A percentile compares a stretch with the other conserved stretches of the same genome.
Conservation (phyloP, 768 basidiomycete genomes). For the Rhodosporidiobolus sp. region DNA sequence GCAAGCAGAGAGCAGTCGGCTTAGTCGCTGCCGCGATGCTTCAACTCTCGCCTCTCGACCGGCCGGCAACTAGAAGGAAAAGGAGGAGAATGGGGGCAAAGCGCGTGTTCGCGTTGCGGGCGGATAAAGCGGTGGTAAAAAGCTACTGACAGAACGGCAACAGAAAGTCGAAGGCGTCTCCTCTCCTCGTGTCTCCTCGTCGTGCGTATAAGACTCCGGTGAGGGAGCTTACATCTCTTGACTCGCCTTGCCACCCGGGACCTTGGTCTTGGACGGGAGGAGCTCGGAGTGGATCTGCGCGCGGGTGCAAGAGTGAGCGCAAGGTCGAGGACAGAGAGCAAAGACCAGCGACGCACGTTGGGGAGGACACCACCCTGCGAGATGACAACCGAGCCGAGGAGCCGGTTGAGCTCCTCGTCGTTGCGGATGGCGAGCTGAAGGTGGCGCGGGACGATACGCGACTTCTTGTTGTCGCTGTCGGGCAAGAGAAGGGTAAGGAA, state of each 20-base stretch:
- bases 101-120: not conserved
- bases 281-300: conserved; percentile 59
- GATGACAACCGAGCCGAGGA: conserved; percentile 64
- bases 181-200: too few relatives aligned
- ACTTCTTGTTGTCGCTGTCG: conserved; percentile 79
- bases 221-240: conserved; percentile 24
- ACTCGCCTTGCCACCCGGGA: conserved; percentile 6
- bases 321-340: conserved; percentile 53
- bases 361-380: conserved; percentile 58
- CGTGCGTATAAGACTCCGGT: not conserved
- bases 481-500: conserved; percentile 78
- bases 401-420: conserved; percentile 63
- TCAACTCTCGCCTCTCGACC: too few relatives aligned
- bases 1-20: too few relatives aligned
- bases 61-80: too few relatives aligned
- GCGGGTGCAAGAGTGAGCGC: too few relatives aligned
- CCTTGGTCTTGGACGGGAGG: conserved; percentile 37
- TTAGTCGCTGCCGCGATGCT: too few relatives aligned
- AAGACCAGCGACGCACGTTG: conserved; percentile 58
- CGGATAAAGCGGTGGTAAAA: not conserved
- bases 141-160: not conserved
- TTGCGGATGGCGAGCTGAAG: conserved; percentile 72
- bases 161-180: conserved; percentile 6
- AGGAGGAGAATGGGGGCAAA: too few relatives aligned
- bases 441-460: conserved; percentile 75